Evolutionary conservation across 441 rosid species (phyloP), one percentile per base, ranked within the genome.

Genomic region (Cnidoscolus chayamansa): DNA sequence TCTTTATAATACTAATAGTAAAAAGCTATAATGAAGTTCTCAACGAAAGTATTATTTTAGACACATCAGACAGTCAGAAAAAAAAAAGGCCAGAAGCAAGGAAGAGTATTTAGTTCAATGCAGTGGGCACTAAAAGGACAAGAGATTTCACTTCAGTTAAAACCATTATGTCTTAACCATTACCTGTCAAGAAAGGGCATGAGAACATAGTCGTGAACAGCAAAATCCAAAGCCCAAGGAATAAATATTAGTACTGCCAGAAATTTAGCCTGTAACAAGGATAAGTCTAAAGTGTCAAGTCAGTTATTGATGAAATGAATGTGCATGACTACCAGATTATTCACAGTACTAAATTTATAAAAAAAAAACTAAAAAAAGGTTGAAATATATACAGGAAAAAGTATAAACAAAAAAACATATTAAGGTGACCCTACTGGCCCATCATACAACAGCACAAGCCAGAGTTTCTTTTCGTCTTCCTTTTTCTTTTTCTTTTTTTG

Each of bases 121-220:
- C 19, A 50, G 61, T 12, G 13, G 66, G 13, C 7, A 65, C 5
- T 43, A 31, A 12, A 30, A 65, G 19, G 9, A 70, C 6, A 65
- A n/a, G 49, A 67, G 10, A 54, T 55, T 32, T 35, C 50, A 37
- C 51, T 68, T 32, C 12, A 37, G 66, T 16, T 57, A 75, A 50
- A 50, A 72, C 31, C 20, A 63, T 20, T 13, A 20, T 54, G 45
- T 35, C 65, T 47, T 55, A 74, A 53, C 30, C 58, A 68, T 80
- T 80, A 89, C 98, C 99, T 92, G 90, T 92, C 98, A 72, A 90
- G 81, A 67, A 95, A 92, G 20, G 99, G 98, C 97, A 95, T 83
- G 65, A 95, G 93, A 67, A 95, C 84, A 80, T 86, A 95, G 80
- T 95, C 96, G 81, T 95, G 99, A 73, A 92, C 94, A 63, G 84